A percentile compares a stretch with the other conserved stretches of the same genome.
phyloP scores from a whole-genome alignment of 306 rosid genomes.

The Prunus padus region DNA sequence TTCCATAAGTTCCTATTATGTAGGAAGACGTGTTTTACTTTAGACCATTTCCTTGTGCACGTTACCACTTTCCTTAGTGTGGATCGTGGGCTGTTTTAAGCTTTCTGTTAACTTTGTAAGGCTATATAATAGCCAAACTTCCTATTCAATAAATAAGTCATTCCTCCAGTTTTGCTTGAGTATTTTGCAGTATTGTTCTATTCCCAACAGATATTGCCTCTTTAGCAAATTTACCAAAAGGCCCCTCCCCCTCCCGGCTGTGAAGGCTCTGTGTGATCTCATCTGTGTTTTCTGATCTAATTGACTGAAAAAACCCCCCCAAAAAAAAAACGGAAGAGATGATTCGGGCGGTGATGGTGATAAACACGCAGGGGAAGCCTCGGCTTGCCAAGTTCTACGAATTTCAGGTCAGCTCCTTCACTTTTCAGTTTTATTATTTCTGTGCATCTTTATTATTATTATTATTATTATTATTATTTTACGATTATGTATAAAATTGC shows the following conservation, averaged over 20 bases:
- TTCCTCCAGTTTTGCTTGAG: no score
- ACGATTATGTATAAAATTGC: slow-evolving; percentile 3
- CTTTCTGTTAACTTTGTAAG: no score
- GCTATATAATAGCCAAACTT: no score
- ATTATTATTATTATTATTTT: background rate
- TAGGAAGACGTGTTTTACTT: no score
- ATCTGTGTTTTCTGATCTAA: background rate
- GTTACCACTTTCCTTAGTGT: no score
- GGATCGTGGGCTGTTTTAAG: no score
- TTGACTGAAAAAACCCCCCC: background rate
- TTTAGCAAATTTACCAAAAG: background rate
- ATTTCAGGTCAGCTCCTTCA: slow-evolving; percentile 51
- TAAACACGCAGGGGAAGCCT: slow-evolving; percentile 92
- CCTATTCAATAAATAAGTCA: no score
- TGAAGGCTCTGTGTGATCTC: background rate
- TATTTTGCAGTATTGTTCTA: no score
- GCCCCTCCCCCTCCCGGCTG: background rate
- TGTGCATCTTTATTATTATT: background rate
- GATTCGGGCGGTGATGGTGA: slow-evolving; percentile 83
- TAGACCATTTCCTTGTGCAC: no score
- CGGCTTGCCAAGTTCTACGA: slow-evolving; percentile 89
- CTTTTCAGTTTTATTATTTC: background rate
- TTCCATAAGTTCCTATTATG: no score
- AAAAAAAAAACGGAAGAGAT: slow-evolving; percentile 26
- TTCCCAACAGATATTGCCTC: no score